Base-by-base conservation (phyloP, 139 green algal genomes). In the Chlorella sorokiniana region DNA sequence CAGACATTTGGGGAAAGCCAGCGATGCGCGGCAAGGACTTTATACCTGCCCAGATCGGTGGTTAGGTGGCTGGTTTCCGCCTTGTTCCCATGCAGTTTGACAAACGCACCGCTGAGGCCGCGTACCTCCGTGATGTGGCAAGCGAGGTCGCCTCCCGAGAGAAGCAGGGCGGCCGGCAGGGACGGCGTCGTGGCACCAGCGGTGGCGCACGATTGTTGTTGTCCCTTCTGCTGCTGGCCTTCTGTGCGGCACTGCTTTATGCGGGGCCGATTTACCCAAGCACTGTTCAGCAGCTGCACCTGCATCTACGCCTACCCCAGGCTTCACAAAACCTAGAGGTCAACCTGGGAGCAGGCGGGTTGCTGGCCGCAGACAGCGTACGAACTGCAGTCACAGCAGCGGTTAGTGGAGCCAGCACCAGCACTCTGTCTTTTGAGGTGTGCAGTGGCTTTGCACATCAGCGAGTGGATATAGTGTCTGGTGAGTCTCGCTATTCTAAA, bases 391-490 rank as follows among this genome's bases (percentile, higher is more conserved):
- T 65, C n/a, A 22, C 56, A n/a, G 56, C 56, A 31, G 56, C 18
- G 18, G 18, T n/a, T 22, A 65, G 56, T 31, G n/a, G n/a, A n/a
- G n/a, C n/a, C n/a, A n/a, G n/a, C n/a, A n/a, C n/a, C n/a, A 29
- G 22, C 10, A 63, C 45, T 22, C 69, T 85, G 69, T 56, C 33
- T 3, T 81, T 85, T 45, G 10, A 76, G 0, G 81, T 89, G 2
- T 91, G 87, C 87, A 87, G 88, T 69, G 85, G 87, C 65, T 89
- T 88, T 61, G 67, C 85, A 56, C 87, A 91, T 54, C 87, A 91
- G 72, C 85, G 87, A 0, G 40, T 89, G 23, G 52, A 71, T 5
- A 20, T 91, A 4, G 0, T 89, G 62, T 91, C 85, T 35, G 84
- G 70, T 37, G 52, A 61, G n/a, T n/a, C n/a, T n/a, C n/a, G n/a